Base-by-base conservation (phyloP, 495 filamentous ascomycete species). In the Lasiosphaeria ovina region DNA sequence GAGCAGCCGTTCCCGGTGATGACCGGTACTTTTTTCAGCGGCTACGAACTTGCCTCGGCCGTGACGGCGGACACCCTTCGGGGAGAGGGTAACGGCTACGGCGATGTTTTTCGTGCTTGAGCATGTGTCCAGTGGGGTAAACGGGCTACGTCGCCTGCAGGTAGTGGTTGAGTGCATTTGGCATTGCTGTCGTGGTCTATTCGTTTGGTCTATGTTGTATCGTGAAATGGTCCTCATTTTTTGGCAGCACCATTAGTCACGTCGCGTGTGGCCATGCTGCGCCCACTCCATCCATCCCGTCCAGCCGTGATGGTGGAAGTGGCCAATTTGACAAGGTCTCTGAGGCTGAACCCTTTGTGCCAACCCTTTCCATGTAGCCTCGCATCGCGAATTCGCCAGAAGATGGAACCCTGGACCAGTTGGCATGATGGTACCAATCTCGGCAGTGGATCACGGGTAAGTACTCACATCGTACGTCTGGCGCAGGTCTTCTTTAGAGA, bases 401-500 rank as follows among this genome's bases (percentile, higher is more conserved):
- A 74, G 35, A 69, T 65, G 3, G 65, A 63, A 2, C 67, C 67
- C 66, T 69, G 34, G 0, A 0, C 16, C 35, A 32, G 4, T 10
- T 10, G 8, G 6, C 35, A 14, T 9, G 9, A 40, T 11, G 10
- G 10, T 4, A 10, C 11, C 31, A 6, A 14, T 35, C 7, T 54
- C 9, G 11, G 17, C 11, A 54, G 17, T 1, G 10, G 48, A 50
- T 5, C 8, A 52, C 11, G 35, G 11, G 35, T 4, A 40, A 24
- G 24, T 9, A 35, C 74, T 69, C 57, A 77, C 77, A 68, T 80
- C 77, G 61, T 75, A 80, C 1, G 71, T 65, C 36, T 63, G 62
- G 36, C 74, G 63, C 24, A 81, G 47, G 65, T 83, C 78, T 48
- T 81, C 78, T 64, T 81, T 81, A 55, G 68, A 72, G 6, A 82